Evolutionary conservation across 2,329 filamentous ascomycete genomes (phyloP).

Genomic region (Emydomyces testavorans): DNA sequence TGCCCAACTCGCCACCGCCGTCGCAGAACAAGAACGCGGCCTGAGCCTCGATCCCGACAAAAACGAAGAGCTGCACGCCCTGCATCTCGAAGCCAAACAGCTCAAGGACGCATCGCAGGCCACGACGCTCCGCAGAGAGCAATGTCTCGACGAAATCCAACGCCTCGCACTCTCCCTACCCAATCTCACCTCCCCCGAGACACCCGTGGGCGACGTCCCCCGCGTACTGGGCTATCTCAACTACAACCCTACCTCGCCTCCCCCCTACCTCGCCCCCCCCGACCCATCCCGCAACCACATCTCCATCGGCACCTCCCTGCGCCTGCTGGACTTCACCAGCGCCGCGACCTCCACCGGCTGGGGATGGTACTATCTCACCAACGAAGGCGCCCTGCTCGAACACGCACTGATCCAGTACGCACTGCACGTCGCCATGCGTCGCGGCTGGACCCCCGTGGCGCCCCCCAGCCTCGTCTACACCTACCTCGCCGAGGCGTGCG

Average conservation of each 20-base stretch:
- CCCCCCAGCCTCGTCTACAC: conserved; percentile 86
- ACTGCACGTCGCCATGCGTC: conserved; percentile 56
- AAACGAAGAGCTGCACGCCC: conserved; percentile 20
- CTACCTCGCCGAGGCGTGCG: conserved; percentile 81
- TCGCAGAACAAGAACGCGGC: conserved; percentile 9
- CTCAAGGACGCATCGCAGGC: conserved; percentile 30
- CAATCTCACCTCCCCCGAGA: conserved; percentile 68
- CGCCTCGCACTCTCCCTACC: conserved; percentile 65
- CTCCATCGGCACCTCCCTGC: conserved; percentile 73
- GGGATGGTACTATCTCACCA: conserved; percentile 96
- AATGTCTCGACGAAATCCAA: conserved; percentile 52
- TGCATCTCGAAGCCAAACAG: conserved; percentile 30
- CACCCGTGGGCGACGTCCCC: conserved; percentile 58
- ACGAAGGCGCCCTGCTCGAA: conserved; percentile 85
- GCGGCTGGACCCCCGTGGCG: conserved; percentile 68
- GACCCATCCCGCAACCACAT: conserved; percentile 58
- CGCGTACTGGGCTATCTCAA: conserved; percentile 68
- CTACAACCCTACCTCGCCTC: conserved; percentile 44
- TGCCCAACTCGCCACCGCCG: conserved; percentile 21
- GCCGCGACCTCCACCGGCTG: conserved; percentile 77
- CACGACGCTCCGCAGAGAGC: conserved; percentile 24
- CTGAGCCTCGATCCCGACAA: background rate
- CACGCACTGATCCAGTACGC: conserved; percentile 86
- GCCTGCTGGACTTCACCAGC: conserved; percentile 76
- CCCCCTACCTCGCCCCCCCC: conserved; percentile 21